These are phyloP conservation scores for Euphrasia arctica DNA, from an alignment of 305 asterid genomes.

Conservation along the genomic window DNA sequence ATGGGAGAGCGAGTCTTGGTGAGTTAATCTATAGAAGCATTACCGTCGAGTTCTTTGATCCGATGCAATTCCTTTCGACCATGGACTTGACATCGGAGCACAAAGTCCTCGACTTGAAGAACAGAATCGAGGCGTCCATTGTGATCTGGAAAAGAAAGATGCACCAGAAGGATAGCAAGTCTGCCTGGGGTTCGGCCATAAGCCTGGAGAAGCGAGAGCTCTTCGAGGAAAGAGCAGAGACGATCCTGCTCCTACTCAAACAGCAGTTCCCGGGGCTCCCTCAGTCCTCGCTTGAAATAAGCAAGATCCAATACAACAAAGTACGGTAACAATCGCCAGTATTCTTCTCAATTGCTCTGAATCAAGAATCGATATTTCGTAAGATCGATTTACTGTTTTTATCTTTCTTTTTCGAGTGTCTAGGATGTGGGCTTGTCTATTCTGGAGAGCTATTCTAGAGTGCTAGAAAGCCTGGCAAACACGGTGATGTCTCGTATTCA, in stretches of 20 bases:
- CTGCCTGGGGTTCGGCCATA: slow-evolving; percentile 2
- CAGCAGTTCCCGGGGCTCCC: slow-evolving; percentile 1
- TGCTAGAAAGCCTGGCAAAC: slow-evolving; percentile 78
- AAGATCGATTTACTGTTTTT: background rate
- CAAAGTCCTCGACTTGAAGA: slow-evolving; percentile 3
- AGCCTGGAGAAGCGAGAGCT: slow-evolving; percentile 5
- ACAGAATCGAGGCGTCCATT: slow-evolving; percentile 2
- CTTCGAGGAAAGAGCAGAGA: slow-evolving; percentile 2
- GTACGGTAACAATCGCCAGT: background rate
- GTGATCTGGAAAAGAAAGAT: slow-evolving; percentile 1
- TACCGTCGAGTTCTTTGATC: slow-evolving; percentile 1
- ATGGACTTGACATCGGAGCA: slow-evolving; percentile 5
- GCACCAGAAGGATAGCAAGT: slow-evolving; percentile 1
- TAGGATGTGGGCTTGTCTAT: slow-evolving; percentile 77
- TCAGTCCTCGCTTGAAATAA: slow-evolving; percentile 2
- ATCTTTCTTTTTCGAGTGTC: slow-evolving; percentile 2
- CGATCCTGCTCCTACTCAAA: background rate
- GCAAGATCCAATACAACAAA: slow-evolving; percentile 11
- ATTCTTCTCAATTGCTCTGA: too few species aligned
- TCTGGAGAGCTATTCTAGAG: slow-evolving; percentile 90
- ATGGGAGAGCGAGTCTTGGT: slow-evolving; percentile 3
- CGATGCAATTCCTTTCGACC: background rate
- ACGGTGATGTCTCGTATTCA: slow-evolving; percentile 77
- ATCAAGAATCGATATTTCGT: too few species aligned
- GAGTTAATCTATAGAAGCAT: slow-evolving; percentile 1